These are phyloP conservation scores for Gaeumannomyces sp. DNA, from an alignment of 2,329 filamentous ascomycete genomes.

Conservation along the genomic window DNA sequence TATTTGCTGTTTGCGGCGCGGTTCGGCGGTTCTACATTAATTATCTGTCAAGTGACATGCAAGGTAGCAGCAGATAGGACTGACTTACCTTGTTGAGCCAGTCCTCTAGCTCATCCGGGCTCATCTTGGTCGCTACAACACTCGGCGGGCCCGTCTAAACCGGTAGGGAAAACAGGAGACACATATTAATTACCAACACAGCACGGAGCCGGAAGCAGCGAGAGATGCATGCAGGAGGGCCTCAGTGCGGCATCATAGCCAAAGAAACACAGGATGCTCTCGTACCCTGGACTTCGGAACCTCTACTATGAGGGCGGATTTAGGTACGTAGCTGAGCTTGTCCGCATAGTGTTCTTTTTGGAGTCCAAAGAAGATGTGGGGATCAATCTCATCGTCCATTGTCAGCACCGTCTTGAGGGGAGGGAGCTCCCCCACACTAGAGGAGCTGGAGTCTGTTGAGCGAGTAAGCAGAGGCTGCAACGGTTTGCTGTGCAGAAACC, in stretches of 20 bases:
- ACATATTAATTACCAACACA: too few relatives aligned
- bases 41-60: too few relatives aligned
- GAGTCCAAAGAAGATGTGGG: background rate
- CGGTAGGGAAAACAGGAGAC: too few relatives aligned
- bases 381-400: slow-evolving; percentile 3
- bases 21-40: too few relatives aligned
- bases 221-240: too few relatives aligned
- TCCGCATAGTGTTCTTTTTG: background rate
- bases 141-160: slow-evolving; percentile 1
- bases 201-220: too few relatives aligned
- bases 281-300: background rate
- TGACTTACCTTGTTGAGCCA: slow-evolving; percentile 3
- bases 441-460: too few relatives aligned
- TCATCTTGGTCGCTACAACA: background rate
- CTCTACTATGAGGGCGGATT: background rate
- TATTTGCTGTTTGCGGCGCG: too few relatives aligned
- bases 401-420: background rate
- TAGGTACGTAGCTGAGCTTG: background rate
- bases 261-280: background rate
- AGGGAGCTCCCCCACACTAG: background rate
- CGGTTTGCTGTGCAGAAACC: too few relatives aligned
- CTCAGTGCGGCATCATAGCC: background rate
- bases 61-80: too few relatives aligned
- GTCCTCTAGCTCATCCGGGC: background rate
- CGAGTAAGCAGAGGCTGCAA: too few relatives aligned